Conservation (phyloP, 345 rosid species). For the Gossypium mustelinum region DNA sequence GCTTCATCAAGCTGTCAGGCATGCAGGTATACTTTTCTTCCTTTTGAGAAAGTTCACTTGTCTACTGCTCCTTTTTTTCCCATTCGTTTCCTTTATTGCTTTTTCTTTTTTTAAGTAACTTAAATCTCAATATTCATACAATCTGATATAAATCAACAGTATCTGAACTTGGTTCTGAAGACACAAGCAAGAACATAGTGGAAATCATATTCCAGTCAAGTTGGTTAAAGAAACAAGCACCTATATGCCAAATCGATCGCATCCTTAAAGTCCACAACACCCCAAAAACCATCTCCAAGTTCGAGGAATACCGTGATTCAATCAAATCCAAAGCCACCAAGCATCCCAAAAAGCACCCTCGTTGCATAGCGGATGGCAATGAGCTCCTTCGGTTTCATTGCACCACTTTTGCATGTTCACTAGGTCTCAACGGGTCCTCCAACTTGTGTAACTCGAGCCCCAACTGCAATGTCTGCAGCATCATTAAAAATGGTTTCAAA, state of each 20-base stretch:
- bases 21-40: slow-evolving; percentile 47
- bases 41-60: neutral
- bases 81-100: neutral
- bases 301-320: slow-evolving; percentile 71
- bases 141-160: slow-evolving; percentile 29
- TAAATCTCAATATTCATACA: neutral
- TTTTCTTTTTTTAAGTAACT: neutral
- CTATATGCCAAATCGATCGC: slow-evolving; percentile 62
- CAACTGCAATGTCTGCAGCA: slow-evolving; percentile 50
- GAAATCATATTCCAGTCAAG: slow-evolving; percentile 88
- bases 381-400: slow-evolving; percentile 76
- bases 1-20: slow-evolving; percentile 68
- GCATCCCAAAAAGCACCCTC: slow-evolving; percentile 57
- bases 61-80: neutral
- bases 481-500: slow-evolving; percentile 63
- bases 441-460: slow-evolving; percentile 57
- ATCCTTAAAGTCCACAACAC: slow-evolving; percentile 76
- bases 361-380: slow-evolving; percentile 81
- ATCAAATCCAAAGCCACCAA: slow-evolving; percentile 63
- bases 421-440: slow-evolving; percentile 60
- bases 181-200: slow-evolving; percentile 83
- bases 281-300: slow-evolving; percentile 53
- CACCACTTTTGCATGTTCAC: slow-evolving; percentile 51
- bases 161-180: slow-evolving; percentile 64
- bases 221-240: slow-evolving; percentile 69